Percentiles rank a stretch among this genome's conserved stretches.
These are phyloP conservation scores for Saccharomyces pastorianus DNA, from an alignment of 1,139 yeast genomes.

Conservation along the genomic window DNA sequence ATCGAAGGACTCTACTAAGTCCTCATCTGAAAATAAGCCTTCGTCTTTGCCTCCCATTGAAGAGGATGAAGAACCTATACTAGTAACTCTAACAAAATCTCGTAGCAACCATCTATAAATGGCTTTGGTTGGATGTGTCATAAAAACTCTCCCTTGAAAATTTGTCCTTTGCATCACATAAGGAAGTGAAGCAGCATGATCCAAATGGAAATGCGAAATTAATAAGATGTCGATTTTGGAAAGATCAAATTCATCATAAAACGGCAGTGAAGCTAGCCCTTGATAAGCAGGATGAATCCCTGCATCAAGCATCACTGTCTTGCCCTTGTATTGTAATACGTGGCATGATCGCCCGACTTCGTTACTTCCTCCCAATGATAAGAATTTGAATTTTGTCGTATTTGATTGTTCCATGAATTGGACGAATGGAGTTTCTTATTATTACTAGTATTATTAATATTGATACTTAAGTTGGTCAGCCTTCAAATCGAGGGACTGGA, in stretches of 20 bases:
- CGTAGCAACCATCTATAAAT: slow-evolving; percentile 90
- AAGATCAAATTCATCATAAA: slow-evolving; percentile 88
- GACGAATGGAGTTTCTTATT: too few species aligned
- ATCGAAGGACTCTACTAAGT: slow-evolving; percentile 78
- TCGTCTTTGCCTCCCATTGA: slow-evolving; percentile 30
- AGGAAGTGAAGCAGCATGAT: slow-evolving; percentile 95
- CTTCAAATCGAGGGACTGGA: neutral
- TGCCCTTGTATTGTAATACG: slow-evolving; percentile 82
- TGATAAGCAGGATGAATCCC: slow-evolving; percentile 95
- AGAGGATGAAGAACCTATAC: slow-evolving; percentile 47
- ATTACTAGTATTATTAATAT: too few species aligned
- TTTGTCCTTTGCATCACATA: slow-evolving; percentile 96
- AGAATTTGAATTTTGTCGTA: slow-evolving; percentile 48
- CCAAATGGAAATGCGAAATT: slow-evolving; percentile 91
- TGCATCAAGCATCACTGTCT: slow-evolving; percentile 95
- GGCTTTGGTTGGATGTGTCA: slow-evolving; percentile 99
- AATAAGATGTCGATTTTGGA: slow-evolving; percentile 78
- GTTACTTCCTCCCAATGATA: slow-evolving; percentile 98
- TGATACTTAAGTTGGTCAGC: too few species aligned
- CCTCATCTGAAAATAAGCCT: slow-evolving; percentile 84
- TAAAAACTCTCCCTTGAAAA: slow-evolving; percentile 89
- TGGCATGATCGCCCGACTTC: slow-evolving; percentile 98
- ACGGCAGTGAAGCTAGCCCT: slow-evolving; percentile 87
- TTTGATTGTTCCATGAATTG: slow-evolving; percentile 13
- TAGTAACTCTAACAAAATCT: slow-evolving; percentile 89